Evolutionary conservation across 2,329 filamentous ascomycete species (phyloP), one percentile per base, ranked within the genome.

Genomic region (Colletotrichum godetiae): DNA sequence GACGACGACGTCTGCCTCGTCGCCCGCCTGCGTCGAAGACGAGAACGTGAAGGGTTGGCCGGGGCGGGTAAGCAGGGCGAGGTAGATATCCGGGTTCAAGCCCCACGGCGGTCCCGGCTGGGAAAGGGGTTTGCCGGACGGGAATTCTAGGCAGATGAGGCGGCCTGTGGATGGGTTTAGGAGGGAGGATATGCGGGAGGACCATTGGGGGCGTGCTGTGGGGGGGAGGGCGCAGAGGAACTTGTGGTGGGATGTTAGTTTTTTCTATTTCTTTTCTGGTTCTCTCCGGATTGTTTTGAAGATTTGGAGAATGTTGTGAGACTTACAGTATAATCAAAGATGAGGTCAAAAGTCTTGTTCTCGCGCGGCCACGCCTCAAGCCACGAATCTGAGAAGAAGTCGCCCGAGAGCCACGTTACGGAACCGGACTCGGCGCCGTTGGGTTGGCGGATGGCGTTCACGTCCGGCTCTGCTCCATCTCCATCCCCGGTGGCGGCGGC

Each of bases 111-210:
- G 94, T 0, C 95, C 94, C 11, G 87, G 87, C 11, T 88, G 86
- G 12, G 85, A 86, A 11, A 92, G 88, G 55, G 90, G 87, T 80
- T 95, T 97, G 74, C 90, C 88, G 1, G 92, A 91, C 11, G 95
- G 95, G 80, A 93, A 97, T 80, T 97, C 94, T 74, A 97, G 88
- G 82, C 90, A 92, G 64, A 92, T 79, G 31, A 92, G 83, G 49
- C 86, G 84, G 27, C 90, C 89, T 11, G 69, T 78, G 6, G 84
- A 84, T 22, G 84, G 84, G 24, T 81, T 76, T 35, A 92, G 83
- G 52, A 92, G 84, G 52, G 86, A 79, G 15, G 82, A 77, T 81
- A 89, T 88, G 67, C 88, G 84, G 67, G 80, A 80, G 13, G 89
- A 87, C 90, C 90, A 92, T 24, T 79, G 79, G 3, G 86, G 83